These are phyloP conservation scores for Penicillium samsonianum DNA, from an alignment of 495 filamentous ascomycete genomes.

Conservation along the genomic window DNA sequence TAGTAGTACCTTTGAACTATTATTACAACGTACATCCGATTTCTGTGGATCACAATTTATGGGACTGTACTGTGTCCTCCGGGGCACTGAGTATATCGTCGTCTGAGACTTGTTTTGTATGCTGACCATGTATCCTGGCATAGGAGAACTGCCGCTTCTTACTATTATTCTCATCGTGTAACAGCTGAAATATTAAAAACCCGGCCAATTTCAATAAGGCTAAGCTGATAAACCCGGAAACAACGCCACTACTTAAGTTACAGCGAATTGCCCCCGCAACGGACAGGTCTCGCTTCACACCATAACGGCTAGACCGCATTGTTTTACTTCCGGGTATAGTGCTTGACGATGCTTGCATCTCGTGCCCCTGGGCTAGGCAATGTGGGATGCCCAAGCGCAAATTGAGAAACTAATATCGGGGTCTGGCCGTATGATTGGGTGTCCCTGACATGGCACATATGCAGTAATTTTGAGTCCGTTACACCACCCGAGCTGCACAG, in stretches of 20 bases:
- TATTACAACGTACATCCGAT: background rate
- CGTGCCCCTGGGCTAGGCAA: conserved; percentile 15
- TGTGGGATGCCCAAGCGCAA: conserved; percentile 6
- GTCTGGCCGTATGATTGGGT: conserved; percentile 9
- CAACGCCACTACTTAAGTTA: background rate
- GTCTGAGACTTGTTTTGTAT: background rate
- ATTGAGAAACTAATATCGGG: conserved; percentile 5
- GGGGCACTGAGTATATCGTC: conserved; percentile 8
- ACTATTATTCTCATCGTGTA: background rate
- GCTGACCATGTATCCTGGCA: background rate
- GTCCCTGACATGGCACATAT: conserved; percentile 20
- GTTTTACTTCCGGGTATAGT: conserved; percentile 14
- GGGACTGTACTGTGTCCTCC: conserved; percentile 13
- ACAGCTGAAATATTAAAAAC: background rate
- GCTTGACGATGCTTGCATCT: conserved; percentile 25
- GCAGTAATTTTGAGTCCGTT: conserved; percentile 11
- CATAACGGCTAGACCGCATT: conserved; percentile 17
- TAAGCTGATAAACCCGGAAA: conserved; percentile 6
- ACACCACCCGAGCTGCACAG: background rate
- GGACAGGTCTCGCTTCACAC: conserved; percentile 12
- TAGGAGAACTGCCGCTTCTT: background rate
- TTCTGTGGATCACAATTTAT: conserved; percentile 4
- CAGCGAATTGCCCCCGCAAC: conserved; percentile 15
- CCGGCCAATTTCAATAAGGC: background rate
- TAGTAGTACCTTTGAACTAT: background rate